Evolutionary conservation across 2,329 filamentous ascomycete species (phyloP), one percentile per base, ranked within the genome.

Genomic region (Monosporascus sp.): DNA sequence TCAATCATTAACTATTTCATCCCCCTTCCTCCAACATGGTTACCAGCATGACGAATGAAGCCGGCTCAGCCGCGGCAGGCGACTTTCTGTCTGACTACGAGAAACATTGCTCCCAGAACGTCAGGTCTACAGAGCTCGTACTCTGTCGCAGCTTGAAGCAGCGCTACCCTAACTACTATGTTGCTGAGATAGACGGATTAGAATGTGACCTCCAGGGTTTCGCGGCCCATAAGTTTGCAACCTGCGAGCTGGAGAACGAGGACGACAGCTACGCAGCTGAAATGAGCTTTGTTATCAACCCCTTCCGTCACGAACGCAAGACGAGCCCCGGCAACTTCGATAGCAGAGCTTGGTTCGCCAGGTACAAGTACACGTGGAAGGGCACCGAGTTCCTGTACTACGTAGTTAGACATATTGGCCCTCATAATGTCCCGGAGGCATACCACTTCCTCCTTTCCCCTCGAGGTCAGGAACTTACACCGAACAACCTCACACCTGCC

Each of bases 381-480:
- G 40, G 20, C 40, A 43, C 40, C 40, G 40, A 24, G 19, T 43
- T 43, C 40, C 19, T 43, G 8, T 43, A 20, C 19, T 43, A 20
- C 19, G 40, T 5, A 19, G 22, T 20, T 14, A 20, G 19, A 3
- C 11, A 14, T 0, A 43, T 20, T 20, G 22, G 22, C 3, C n/a
- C 17, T 20, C 20, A 7, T 5, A 0, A 2, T 2, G 0, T 5
- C 19, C 17, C 5, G 2, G 4, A 43, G 40, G 4, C 3, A 19
- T 43, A 43, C 19, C 8, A 24, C 22, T 43, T 43, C 20, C 40
- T 43, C 40, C 19, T 43, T 19, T 20, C 19, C 40, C 40, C 37
- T 9, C 17, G 37, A 19, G 19, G 17, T 19, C 19, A 43, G 40
- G 19, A 43, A 20, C 7, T 43, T 20, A 43, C 40, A 19, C 11